These are phyloP conservation scores for Salinomyces thailandicus DNA, from an alignment of 2,329 filamentous ascomycete species.

Conservation along the genomic window DNA sequence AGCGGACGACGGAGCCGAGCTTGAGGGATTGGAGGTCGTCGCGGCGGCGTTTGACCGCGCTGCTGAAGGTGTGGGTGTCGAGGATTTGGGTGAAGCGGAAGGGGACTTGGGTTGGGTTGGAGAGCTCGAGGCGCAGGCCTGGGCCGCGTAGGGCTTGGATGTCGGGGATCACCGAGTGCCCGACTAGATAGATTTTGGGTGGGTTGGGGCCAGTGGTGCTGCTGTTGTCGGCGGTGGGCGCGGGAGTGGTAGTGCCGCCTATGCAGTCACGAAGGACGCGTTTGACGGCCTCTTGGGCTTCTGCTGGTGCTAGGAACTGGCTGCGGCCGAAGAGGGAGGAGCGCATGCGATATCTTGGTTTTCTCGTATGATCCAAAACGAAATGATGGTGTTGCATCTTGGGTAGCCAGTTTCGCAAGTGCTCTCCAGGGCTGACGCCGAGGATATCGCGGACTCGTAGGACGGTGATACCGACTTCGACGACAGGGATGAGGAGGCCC, in stretches of 20 bases:
- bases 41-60: slow-evolving; percentile 5
- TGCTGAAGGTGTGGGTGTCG: slow-evolving; percentile 35
- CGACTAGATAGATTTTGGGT: slow-evolving; percentile 40
- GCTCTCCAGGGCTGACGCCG: slow-evolving; percentile 46
- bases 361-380: slow-evolving; percentile 5
- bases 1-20: slow-evolving; percentile 60
- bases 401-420: slow-evolving; percentile 54
- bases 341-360: slow-evolving; percentile 2
- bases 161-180: slow-evolving; percentile 58
- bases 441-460: slow-evolving; percentile 56
- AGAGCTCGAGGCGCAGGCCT: slow-evolving; percentile 27
- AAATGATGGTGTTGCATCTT: slow-evolving; percentile 40
- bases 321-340: slow-evolving; percentile 8
- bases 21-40: slow-evolving; percentile 3
- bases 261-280: background rate
- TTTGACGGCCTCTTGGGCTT: slow-evolving; percentile 2
- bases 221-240: background rate
- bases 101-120: background rate
- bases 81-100: slow-evolving; percentile 41
- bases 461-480: slow-evolving; percentile 71
- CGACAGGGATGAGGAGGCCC: slow-evolving; percentile 49
- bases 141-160: slow-evolving; percentile 50
- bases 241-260: background rate
- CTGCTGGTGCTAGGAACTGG: slow-evolving; percentile 2
- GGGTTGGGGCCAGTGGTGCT: background rate